phyloP scores from a whole-genome alignment of 2,329 filamentous ascomycete species.

The Microsporum canis region DNA sequence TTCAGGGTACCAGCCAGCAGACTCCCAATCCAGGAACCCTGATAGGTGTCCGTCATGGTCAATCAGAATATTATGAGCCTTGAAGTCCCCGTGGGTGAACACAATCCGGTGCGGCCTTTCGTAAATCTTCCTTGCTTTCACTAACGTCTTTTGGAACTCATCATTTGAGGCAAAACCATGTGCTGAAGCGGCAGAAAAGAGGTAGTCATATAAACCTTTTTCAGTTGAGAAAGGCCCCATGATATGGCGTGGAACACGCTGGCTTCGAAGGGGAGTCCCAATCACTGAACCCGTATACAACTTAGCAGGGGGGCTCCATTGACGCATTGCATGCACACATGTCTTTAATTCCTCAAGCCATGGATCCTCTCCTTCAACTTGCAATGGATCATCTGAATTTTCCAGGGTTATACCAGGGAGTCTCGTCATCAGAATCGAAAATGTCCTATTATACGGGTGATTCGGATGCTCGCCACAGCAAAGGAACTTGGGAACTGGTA shows the following conservation, averaged over 20 bases:
- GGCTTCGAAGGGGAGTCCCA: neutral
- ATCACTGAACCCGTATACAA: conserved; percentile 20
- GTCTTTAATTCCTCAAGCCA: conserved; percentile 27
- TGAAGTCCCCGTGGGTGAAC: conserved; percentile 19
- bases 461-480: conserved; percentile 22
- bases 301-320: conserved; percentile 24
- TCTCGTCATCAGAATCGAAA: conserved; percentile 27
- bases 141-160: conserved; percentile 20
- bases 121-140: conserved; percentile 15
- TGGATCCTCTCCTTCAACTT: conserved; percentile 21
- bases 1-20: conserved; percentile 10
- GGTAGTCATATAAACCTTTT: conserved; percentile 22
- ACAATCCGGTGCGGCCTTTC: conserved; percentile 15
- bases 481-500: conserved; percentile 24
- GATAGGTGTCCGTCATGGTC: conserved; percentile 17
- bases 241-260: neutral
- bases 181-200: conserved; percentile 20
- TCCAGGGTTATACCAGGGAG: conserved; percentile 16
- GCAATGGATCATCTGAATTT: conserved; percentile 21
- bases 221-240: neutral
- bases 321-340: conserved; percentile 27
- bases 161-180: conserved; percentile 21
- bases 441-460: conserved; percentile 19
- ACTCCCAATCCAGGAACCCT: conserved; percentile 21
- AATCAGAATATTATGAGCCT: conserved; percentile 18